phyloP scores from a whole-genome alignment of 116 monocot species.

The Zostera marina region DNA sequence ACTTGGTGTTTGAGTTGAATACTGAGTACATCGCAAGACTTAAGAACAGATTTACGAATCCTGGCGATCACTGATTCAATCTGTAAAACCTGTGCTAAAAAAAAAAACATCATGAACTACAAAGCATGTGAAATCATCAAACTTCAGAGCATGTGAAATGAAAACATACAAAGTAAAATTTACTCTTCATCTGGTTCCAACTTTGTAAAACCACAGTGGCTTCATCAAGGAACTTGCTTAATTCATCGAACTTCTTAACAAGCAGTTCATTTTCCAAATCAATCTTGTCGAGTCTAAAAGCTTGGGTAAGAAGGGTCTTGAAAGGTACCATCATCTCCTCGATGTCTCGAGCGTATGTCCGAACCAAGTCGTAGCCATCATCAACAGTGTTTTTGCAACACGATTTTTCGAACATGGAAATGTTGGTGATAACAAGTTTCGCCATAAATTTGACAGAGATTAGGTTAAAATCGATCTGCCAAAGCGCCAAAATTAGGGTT shows the following conservation, averaged over 20 bases:
- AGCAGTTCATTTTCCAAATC: conserved; percentile 26
- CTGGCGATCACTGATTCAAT: conserved; percentile 1
- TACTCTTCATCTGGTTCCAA: conserved; percentile 69
- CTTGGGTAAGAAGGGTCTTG: conserved; percentile 35
- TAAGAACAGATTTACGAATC: background rate
- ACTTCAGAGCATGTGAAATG: background rate
- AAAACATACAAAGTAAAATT: conserved; percentile 64
- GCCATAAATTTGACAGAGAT: no score
- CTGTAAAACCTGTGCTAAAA: conserved; percentile 9
- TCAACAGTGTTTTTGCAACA: conserved; percentile 20
- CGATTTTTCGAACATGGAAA: background rate
- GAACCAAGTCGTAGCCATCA: conserved; percentile 23
- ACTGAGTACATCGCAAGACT: background rate
- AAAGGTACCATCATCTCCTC: conserved; percentile 38
- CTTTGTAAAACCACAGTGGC: conserved; percentile 36
- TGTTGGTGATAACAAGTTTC: no score
- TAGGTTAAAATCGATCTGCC: no score
- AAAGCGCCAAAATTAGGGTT: no score
- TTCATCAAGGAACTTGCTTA: conserved; percentile 32
- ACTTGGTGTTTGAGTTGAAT: background rate
- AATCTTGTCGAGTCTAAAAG: conserved; percentile 11
- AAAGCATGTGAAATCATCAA: no score
- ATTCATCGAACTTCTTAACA: conserved; percentile 23
- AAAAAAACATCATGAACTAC: no score
- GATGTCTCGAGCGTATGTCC: conserved; percentile 41